phyloP scores from a whole-genome alignment of 73 alveolate genomes.

The Paramecium pentaurelia region DNA sequence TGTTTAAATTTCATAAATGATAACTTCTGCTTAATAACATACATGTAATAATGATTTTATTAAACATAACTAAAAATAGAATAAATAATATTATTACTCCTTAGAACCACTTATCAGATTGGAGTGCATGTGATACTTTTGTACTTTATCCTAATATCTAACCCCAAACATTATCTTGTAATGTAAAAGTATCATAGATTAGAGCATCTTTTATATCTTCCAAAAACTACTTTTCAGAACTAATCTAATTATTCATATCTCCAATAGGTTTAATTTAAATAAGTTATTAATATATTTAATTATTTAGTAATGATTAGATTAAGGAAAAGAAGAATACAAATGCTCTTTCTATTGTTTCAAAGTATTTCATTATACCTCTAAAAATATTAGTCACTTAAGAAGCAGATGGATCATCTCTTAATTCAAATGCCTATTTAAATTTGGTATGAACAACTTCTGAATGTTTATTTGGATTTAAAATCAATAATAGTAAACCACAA shows the following conservation, averaged over 20 bases:
- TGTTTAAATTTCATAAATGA: neutral
- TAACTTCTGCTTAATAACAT: neutral
- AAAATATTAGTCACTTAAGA: neutral
- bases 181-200: neutral
- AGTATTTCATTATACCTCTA: neutral
- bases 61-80: neutral
- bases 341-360: neutral
- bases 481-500: neutral
- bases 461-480: neutral
- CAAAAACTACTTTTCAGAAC: neutral
- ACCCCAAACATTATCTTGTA: conserved; percentile 3
- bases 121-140: neutral
- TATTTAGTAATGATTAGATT: neutral
- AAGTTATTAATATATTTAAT: neutral
- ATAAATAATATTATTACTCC: neutral
- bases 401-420: conserved; percentile 10
- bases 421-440: neutral
- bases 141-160: neutral
- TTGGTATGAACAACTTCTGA: neutral
- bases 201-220: conserved; percentile 24
- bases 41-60: neutral
- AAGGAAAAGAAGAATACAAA: neutral
- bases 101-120: conserved; percentile 26
- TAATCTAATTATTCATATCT: conserved; percentile 23
- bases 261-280: conserved; percentile 21